Evolutionary conservation across 2,329 filamentous ascomycete genomes (phyloP), one percentile per base, ranked within the genome.

Genomic region (Fusarium coicis): DNA sequence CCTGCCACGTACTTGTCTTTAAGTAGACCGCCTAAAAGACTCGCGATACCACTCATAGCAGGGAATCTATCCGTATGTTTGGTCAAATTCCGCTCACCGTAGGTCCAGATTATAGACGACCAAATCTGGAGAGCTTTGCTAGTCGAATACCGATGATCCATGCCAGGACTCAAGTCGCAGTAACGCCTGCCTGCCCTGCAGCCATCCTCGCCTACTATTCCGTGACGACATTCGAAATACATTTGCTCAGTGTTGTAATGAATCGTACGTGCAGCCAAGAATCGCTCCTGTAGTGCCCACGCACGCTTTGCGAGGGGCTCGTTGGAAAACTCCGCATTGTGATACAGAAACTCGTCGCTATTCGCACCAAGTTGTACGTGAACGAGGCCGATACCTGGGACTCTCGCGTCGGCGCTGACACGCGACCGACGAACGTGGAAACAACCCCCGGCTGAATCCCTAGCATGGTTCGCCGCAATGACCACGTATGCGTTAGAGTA

Each of bases 381-480:
- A 30, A 30, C 14, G 1, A 11, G 19, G 0, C 26, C 26, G 0
- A 30, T 9, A 8, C 14, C 19, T n/a, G 44, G 3, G 4, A 47
- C 0, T 4, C 0, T 4, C 19, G 30, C 8, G 6, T 0, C 6
- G 26, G 1, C 26, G 11, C 6, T n/a, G 9, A 47, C 0, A 0
- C 26, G 26, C 3, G 26, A 11, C 14, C 3, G 44, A 30, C 26
- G 14, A 1, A 16, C 0, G 14, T 8, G 7, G 4, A 47, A 47
- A 6, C 26, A 47, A 4, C 26, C 26, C 14, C 9, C 26, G 0
- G 26, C 14, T 6, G 19, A 30, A 5, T 47, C 26, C 1, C 14
- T 5, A 8, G 26, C 14, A 11, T n/a, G 26, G 12, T 30, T 30
- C 26, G 26, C 26, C 19, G 44, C 26, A 11, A 47, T 30, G 0